Evolutionary conservation across 2,329 filamentous ascomycete species (phyloP), one percentile per base, ranked within the genome.

Genomic region (Diatrype stigma): DNA sequence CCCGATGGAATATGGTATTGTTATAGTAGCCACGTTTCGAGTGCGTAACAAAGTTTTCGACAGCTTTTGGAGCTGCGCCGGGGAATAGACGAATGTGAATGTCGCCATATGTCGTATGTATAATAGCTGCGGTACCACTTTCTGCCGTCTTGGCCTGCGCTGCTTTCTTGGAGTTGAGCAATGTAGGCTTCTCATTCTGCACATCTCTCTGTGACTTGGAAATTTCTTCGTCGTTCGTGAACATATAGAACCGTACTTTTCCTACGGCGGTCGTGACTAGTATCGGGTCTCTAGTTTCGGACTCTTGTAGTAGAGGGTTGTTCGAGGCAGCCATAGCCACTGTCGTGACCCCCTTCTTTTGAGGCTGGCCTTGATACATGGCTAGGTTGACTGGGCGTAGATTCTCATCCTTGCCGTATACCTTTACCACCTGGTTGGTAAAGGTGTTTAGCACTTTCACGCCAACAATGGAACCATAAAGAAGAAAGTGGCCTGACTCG

Each of bases 41-140:
- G 63, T 97, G 94, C 0, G 90, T 95, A 50, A 95, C 89, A 67
- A 99, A 99, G 70, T 99, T 99, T 72, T 99, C 94, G 3, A 99
- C 93, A 0, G 95, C 85, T 67, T 93, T 95, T 30, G 95, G 94
- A 10, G 94, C 93, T 2, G 90, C 90, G 54, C 94, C 89, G 1
- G 94, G 93, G 76, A 94, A 99, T 14, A 99, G 79, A 3, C 93
- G 89, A 54, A 99, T 83, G 57, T 94, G 87, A 55, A 99, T 96
- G 70, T 99, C 94, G 61, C 94, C 94, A 65, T 90, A 88, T 0
- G 86, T 95, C 2, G 94, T 99, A 73, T 99, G 95, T 3, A 99
- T 78, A 49, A 93, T 81, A 0, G 93, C 95, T 0, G 85, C 84
- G 2, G 82, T 89, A 38, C 90, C 92, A 5, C 84, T 86, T 63